A percentile compares a stretch with the other conserved stretches of the same genome.
phyloP scores from a whole-genome alignment of 495 filamentous ascomycete species.

The Xylona heveae region DNA sequence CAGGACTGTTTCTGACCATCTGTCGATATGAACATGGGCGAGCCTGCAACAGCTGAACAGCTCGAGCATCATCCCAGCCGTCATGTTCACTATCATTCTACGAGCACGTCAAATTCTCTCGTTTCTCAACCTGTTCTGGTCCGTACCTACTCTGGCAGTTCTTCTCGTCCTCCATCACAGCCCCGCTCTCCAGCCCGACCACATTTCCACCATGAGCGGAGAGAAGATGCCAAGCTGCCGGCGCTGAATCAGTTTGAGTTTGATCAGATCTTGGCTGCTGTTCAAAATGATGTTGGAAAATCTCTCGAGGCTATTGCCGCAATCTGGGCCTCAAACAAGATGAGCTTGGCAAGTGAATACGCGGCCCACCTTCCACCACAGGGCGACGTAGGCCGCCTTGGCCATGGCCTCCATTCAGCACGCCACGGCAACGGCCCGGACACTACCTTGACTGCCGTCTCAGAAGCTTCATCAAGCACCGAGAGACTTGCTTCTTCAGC shows the following conservation, averaged over 20 bases:
- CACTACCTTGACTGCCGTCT: too few relatives aligned
- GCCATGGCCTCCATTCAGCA: too few relatives aligned
- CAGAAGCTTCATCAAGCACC: too few relatives aligned
- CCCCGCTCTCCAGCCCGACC: conserved; percentile 1
- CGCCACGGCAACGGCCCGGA: too few relatives aligned
- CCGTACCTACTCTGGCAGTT: conserved; percentile 5
- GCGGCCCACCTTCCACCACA: neutral
- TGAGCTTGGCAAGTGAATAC: conserved; percentile 2
- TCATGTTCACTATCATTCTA: too few relatives aligned
- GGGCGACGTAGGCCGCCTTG: neutral
- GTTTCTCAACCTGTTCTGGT: conserved; percentile 5
- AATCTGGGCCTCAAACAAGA: conserved; percentile 2
- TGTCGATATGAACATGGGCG: too few relatives aligned
- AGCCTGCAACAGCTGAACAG: too few relatives aligned
- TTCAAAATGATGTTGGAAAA: conserved; percentile 3
- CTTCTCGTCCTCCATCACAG: too few relatives aligned
- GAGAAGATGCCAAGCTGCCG: conserved; percentile 2
- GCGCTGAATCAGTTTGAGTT: conserved; percentile 4
- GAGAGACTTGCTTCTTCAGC: conserved; percentile 1
- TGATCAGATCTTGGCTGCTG: conserved; percentile 4
- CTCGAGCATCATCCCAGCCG: too few relatives aligned
- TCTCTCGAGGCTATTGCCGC: conserved; percentile 5
- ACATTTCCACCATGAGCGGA: conserved; percentile 1
- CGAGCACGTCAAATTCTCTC: too few relatives aligned
- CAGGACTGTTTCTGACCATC: too few relatives aligned